Percentiles rank a stretch among this genome's conserved stretches.
Evolutionary conservation across 1,284 basidiomycete genomes (phyloP).

Genomic region (Coniophora puteana): DNA sequence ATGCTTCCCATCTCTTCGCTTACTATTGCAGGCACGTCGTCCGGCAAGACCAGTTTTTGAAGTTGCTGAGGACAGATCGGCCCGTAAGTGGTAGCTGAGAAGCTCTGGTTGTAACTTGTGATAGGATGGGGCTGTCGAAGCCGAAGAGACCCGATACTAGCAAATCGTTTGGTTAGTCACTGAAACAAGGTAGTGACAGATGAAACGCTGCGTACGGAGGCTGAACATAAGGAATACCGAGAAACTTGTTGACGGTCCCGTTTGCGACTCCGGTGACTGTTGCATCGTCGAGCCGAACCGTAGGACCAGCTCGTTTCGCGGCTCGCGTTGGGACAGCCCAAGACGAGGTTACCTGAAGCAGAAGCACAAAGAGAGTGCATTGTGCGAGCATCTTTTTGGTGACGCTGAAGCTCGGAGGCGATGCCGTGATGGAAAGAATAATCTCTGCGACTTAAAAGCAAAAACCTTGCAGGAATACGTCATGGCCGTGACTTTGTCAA

Average conservation of each 20-base stretch:
- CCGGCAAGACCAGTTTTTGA: neutral
- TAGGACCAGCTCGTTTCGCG: too few species aligned
- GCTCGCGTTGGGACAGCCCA: too few species aligned
- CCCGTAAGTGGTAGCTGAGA: conserved; percentile 1
- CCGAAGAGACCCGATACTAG: conserved; percentile 4
- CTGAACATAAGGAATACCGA: conserved; percentile 33
- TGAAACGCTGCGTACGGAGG: conserved; percentile 25
- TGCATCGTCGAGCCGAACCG: conserved; percentile 17
- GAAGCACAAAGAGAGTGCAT: too few species aligned
- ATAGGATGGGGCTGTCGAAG: conserved; percentile 5
- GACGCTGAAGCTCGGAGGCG: too few species aligned
- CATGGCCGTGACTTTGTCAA: too few species aligned
- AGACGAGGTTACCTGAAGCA: too few species aligned
- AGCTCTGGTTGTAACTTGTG: conserved; percentile 1
- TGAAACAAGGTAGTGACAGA: neutral
- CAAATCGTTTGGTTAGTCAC: neutral
- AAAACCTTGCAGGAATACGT: too few species aligned
- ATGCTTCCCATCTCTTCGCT: conserved; percentile 9
- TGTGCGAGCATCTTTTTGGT: too few species aligned
- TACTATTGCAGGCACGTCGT: too few species aligned
- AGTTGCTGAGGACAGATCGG: conserved; percentile 5
- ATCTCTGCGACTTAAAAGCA: too few species aligned
- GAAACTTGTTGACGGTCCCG: conserved; percentile 16
- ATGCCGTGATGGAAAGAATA: too few species aligned
- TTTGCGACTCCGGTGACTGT: conserved; percentile 15